phyloP scores from a whole-genome alignment of 208 protist genomes.

The Leishmania tropica region DNA sequence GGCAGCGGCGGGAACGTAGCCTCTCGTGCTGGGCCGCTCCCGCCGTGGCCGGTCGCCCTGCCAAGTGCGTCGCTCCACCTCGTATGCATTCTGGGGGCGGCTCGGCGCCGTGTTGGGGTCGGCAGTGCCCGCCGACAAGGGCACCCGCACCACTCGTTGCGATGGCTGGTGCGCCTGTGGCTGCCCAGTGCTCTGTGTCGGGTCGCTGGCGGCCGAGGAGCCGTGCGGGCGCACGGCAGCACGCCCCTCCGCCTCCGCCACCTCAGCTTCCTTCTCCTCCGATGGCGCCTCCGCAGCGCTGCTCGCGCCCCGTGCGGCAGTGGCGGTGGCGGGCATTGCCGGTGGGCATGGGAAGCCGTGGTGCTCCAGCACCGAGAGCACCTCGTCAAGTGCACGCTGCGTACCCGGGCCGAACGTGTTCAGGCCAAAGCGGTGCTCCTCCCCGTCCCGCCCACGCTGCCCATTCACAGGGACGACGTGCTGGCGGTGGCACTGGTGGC shows the following conservation, averaged over 20 bases:
- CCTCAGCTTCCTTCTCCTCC: background rate
- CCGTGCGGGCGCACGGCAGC: background rate
- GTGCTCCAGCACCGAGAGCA: constrained; percentile 26
- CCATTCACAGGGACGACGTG: constrained; percentile 34
- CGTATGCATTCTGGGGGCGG: background rate
- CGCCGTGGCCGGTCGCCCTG: background rate
- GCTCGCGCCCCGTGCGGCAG: background rate
- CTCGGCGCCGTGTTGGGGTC: background rate
- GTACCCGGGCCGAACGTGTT: constrained; percentile 28
- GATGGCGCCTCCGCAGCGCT: background rate
- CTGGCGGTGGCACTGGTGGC: constrained; percentile 39
- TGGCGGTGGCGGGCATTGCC: background rate
- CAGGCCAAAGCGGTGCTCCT: constrained; percentile 25
- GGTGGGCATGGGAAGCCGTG: constrained; percentile 17
- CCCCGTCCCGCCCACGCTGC: constrained; percentile 18
- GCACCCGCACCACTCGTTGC: constrained; percentile 10
- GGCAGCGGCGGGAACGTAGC: constrained; percentile 2
- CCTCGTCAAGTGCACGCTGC: constrained; percentile 29
- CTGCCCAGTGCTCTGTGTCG: background rate
- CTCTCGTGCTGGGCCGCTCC: constrained; percentile 9
- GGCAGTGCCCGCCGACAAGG: background rate
- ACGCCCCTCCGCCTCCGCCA: constrained; percentile 6
- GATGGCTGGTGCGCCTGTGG: background rate
- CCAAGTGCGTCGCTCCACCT: background rate
- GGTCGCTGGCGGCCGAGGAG: background rate